These are phyloP conservation scores for Haplosporangium sp. DNA, from an alignment of 371 early-diverging fungal genomes.

Conservation along the genomic window DNA sequence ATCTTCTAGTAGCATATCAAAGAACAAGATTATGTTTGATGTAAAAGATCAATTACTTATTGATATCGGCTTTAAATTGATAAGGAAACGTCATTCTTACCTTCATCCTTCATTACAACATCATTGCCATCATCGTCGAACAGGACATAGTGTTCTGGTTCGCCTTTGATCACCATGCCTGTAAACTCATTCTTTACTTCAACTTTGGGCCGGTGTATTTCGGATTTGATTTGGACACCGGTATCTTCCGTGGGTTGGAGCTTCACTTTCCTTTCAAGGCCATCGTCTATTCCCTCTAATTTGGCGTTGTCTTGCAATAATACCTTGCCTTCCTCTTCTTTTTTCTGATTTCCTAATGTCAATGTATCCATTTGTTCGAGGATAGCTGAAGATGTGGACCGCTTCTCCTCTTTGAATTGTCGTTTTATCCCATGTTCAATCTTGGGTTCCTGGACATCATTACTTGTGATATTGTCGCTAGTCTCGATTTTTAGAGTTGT, in stretches of 20 bases:
- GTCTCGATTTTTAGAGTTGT: not conserved
- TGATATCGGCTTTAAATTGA: too few relatives aligned
- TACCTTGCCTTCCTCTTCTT: not conserved
- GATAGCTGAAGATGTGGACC: not conserved
- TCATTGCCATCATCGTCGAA: conserved; percentile 12
- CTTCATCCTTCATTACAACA: not conserved
- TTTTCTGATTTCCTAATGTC: not conserved
- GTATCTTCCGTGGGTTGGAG: not conserved
- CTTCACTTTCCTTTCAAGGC: not conserved
- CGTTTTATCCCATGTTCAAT: not conserved
- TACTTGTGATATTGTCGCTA: not conserved
- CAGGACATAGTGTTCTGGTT: conserved; percentile 14
- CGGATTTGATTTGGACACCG: not conserved
- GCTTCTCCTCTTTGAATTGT: not conserved
- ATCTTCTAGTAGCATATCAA: not conserved
- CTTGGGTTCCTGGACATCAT: not conserved
- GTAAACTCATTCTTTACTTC: not conserved
- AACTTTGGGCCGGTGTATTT: not conserved
- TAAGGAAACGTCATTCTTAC: not conserved
- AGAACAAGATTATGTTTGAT: too few relatives aligned
- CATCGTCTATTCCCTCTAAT: not conserved
- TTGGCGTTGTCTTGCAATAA: not conserved
- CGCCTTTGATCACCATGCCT: not conserved
- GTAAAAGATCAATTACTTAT: not conserved
- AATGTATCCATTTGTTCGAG: not conserved